These are phyloP conservation scores for Diaporthe citri DNA, from an alignment of 2,329 filamentous ascomycete species.

Conservation along the genomic window DNA sequence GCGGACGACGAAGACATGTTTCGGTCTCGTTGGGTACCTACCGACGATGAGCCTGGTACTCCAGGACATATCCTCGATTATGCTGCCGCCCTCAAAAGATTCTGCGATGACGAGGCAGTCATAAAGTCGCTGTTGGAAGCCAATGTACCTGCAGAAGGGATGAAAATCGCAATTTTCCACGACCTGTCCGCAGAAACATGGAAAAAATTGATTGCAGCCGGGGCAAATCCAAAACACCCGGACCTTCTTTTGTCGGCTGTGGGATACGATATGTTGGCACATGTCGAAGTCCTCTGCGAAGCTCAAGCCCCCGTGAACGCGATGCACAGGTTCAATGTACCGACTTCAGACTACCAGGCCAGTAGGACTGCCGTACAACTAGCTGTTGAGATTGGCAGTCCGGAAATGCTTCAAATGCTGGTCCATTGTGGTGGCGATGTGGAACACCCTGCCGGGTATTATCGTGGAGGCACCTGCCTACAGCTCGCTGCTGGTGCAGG, in stretches of 20 bases:
- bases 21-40: no score
- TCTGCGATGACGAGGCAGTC: no score
- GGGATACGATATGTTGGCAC: background rate
- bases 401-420: background rate
- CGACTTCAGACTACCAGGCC: no score
- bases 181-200: background rate
- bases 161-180: no score
- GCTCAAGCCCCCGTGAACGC: background rate
- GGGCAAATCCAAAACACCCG: no score
- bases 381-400: background rate
- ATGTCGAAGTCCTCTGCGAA: background rate
- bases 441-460: background rate
- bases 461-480: background rate
- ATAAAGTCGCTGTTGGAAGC: background rate
- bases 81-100: fast-evolving
- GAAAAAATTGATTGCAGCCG: background rate
- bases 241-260: no score
- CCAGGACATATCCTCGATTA: background rate
- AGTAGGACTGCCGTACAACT: background rate
- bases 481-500: background rate
- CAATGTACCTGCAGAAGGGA: background rate
- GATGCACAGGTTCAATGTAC: no score
- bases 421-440: background rate
- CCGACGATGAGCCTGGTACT: no score
- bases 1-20: no score